phyloP scores from a whole-genome alignment of 768 basidiomycete genomes.

The Mycena rebaudengoi region DNA sequence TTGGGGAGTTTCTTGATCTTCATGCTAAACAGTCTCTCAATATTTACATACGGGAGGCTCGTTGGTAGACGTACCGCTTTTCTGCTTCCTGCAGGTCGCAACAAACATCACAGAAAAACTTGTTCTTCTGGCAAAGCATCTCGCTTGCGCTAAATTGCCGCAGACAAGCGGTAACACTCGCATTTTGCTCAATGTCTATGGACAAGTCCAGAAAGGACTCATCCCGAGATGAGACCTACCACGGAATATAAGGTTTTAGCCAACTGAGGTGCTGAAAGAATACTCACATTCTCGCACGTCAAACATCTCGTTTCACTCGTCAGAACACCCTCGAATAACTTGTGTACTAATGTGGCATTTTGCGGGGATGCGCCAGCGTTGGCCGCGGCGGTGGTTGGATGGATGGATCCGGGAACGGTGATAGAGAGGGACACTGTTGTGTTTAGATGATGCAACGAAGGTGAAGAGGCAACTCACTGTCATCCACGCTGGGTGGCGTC shows the following conservation, averaged over 20 bases:
- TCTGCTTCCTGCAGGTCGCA: conserved; percentile 98
- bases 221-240: conserved; percentile 90
- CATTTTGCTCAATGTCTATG: conserved; percentile 98
- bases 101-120: conserved; percentile 98
- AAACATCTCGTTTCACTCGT: conserved; percentile 98
- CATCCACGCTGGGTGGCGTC: conserved; percentile 56
- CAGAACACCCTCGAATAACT: conserved; percentile 90
- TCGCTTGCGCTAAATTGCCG: conserved; percentile 97
- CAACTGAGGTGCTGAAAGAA: conserved; percentile 9
- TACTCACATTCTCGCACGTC: conserved; percentile 93
- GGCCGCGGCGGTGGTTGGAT: conserved; percentile 49
- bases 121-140: conserved; percentile 98
- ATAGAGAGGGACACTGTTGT: conserved; percentile 67
- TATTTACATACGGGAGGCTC: neutral
- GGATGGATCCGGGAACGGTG: conserved; percentile 59
- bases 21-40: conserved; percentile 68
- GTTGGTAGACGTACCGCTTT: conserved; percentile 72
- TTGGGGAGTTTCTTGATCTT: conserved; percentile 98
- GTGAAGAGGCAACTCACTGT: conserved; percentile 62
- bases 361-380: conserved; percentile 56
- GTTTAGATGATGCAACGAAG: neutral
- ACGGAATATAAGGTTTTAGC: conserved; percentile 3
- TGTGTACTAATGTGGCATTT: conserved; percentile 84
- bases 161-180: conserved; percentile 94
- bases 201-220: conserved; percentile 98